These are phyloP conservation scores for Acrocalymma vagum DNA, from an alignment of 2,329 filamentous ascomycete species.

Conservation along the genomic window DNA sequence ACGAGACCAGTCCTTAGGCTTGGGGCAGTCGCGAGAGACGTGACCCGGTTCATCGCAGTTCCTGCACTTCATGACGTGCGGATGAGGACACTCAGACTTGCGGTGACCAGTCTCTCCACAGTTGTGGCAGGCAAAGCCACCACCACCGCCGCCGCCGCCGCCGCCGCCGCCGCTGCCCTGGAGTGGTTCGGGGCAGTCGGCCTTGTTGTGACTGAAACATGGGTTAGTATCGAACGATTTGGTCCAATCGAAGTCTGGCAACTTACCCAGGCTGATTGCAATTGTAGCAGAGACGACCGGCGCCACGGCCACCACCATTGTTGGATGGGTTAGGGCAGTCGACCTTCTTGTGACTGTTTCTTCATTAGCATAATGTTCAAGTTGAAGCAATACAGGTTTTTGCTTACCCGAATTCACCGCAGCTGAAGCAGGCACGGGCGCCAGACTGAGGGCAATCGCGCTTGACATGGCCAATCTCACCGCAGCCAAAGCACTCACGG, in stretches of 20 bases:
- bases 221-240: not conserved
- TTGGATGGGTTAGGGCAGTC: constrained; percentile 33
- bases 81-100: constrained; percentile 35
- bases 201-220: constrained; percentile 27
- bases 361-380: not conserved
- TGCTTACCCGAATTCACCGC: constrained; percentile 32
- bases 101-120: constrained; percentile 39
- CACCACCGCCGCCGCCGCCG: constrained; percentile 24
- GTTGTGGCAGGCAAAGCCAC: constrained; percentile 31
- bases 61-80: constrained; percentile 53
- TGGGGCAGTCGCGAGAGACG: constrained; percentile 59
- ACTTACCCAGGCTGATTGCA: constrained; percentile 31
- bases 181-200: constrained; percentile 33
- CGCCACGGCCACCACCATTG: constrained; percentile 19
- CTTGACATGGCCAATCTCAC: constrained; percentile 32
- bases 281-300: constrained; percentile 27
- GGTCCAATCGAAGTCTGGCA: not conserved
- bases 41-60: constrained; percentile 74
- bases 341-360: constrained; percentile 25
- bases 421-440: constrained; percentile 37
- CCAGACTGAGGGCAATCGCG: constrained; percentile 29
- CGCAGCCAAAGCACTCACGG: constrained; percentile 35
- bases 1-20: constrained; percentile 65
- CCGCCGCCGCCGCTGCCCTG: constrained; percentile 11
- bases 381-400: not conserved